These are phyloP conservation scores for Fusarium globosum DNA, from an alignment of 2,329 filamentous ascomycete species.

Conservation along the genomic window DNA sequence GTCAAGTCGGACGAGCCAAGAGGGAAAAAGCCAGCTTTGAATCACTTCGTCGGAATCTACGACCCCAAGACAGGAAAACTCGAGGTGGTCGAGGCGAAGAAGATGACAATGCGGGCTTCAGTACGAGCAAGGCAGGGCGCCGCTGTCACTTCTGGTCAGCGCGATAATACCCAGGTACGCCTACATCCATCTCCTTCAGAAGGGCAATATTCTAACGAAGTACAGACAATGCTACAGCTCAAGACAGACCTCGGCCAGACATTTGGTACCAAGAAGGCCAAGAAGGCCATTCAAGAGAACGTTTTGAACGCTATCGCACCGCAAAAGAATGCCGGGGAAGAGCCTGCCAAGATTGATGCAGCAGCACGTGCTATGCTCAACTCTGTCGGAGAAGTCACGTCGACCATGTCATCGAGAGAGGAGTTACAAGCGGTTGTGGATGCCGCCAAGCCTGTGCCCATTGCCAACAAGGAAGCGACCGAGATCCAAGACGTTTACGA, in stretches of 20 bases:
- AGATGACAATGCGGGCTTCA: slow-evolving; percentile 69
- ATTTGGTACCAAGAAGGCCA: slow-evolving; percentile 88
- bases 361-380: slow-evolving; percentile 70
- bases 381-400: slow-evolving; percentile 70
- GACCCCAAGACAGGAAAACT: slow-evolving; percentile 69
- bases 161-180: slow-evolving; percentile 45
- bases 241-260: slow-evolving; percentile 78
- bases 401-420: slow-evolving; percentile 74
- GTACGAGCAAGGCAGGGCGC: slow-evolving; percentile 67
- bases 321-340: slow-evolving; percentile 48
- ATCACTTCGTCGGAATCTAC: slow-evolving; percentile 74
- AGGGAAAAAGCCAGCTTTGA: slow-evolving; percentile 56
- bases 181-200: not conserved
- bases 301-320: slow-evolving; percentile 77
- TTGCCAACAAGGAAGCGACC: slow-evolving; percentile 73
- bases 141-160: slow-evolving; percentile 57
- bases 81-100: slow-evolving; percentile 71
- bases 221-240: slow-evolving; percentile 68
- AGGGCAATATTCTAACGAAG: slow-evolving; percentile 37
- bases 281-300: slow-evolving; percentile 77
- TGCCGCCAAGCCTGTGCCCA: slow-evolving; percentile 77
- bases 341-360: slow-evolving; percentile 63
- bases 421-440: slow-evolving; percentile 73
- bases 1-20: slow-evolving; percentile 59
- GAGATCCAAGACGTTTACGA: slow-evolving; percentile 80